phyloP scores from a whole-genome alignment of 2,329 filamentous ascomycete species.

The Verticillium tricorpus region DNA sequence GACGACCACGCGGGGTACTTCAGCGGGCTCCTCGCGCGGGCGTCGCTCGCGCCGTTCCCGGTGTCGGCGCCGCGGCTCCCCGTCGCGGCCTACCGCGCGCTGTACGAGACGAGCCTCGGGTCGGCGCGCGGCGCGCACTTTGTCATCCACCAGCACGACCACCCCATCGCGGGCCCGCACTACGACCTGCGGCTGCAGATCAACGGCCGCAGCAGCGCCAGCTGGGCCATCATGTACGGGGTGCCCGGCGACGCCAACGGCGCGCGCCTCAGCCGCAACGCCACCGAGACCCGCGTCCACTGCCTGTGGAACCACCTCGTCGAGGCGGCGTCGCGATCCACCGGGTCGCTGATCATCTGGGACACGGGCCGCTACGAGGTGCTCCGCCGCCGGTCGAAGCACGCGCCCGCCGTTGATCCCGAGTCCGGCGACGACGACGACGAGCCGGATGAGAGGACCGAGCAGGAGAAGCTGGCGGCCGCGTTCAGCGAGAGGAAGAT shows the following conservation, averaged over 20 bases:
- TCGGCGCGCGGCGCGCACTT: conserved; percentile 47
- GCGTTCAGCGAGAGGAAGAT: conserved; percentile 55
- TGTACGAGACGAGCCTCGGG: conserved; percentile 30
- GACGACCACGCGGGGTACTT: conserved; percentile 36
- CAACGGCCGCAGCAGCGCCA: conserved; percentile 60
- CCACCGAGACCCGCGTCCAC: conserved; percentile 58
- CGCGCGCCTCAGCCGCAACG: conserved; percentile 49
- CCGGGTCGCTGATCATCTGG: conserved; percentile 59
- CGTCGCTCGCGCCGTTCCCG: conserved; percentile 18
- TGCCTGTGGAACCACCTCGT: conserved; percentile 59
- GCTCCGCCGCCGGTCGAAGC: conserved; percentile 35
- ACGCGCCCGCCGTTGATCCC: conserved; percentile 23
- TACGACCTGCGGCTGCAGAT: conserved; percentile 70
- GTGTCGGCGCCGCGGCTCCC: conserved; percentile 24
- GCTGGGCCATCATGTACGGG: conserved; percentile 62
- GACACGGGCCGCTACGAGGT: conserved; percentile 56
- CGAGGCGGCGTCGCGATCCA: conserved; percentile 49
- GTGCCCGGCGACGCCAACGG: conserved; percentile 55
- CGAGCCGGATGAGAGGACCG: conserved; percentile 16
- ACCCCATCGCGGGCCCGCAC: conserved; percentile 62
- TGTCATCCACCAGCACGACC: conserved; percentile 69
- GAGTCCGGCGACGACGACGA: conserved; percentile 21
- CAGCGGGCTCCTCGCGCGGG: conserved; percentile 23
- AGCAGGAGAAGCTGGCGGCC: conserved; percentile 42
- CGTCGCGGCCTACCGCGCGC: conserved; percentile 25